phyloP scores from a whole-genome alignment of 495 filamentous ascomycete genomes.

The Penicillium maclennaniae region DNA sequence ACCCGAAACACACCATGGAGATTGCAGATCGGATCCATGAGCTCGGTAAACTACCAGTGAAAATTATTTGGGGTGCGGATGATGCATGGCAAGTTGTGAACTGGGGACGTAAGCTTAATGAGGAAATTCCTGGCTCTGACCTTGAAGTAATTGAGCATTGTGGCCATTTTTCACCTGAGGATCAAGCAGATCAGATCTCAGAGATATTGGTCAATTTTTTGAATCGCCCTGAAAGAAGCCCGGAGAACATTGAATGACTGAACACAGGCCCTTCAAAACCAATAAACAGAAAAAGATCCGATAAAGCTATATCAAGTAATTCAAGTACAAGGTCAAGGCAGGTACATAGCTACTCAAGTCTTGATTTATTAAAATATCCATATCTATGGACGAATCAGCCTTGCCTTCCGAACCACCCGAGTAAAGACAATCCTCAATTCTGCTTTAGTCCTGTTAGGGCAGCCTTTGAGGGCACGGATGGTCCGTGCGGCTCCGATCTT shows the following conservation, averaged over 20 bases:
- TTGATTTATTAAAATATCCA: neutral
- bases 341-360: no score
- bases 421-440: neutral
- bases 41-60: slow-evolving; percentile 7
- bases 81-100: slow-evolving; percentile 13
- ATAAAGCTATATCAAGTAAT: no score
- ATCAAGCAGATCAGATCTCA: slow-evolving; percentile 8
- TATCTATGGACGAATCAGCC: neutral
- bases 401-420: neutral
- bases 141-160: slow-evolving; percentile 7
- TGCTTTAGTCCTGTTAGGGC: slow-evolving; percentile 18
- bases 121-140: slow-evolving; percentile 8
- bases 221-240: neutral
- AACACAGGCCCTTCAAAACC: no score
- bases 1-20: slow-evolving; percentile 14
- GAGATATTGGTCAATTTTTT: neutral
- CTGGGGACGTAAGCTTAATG: slow-evolving; percentile 10
- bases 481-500: slow-evolving; percentile 32
- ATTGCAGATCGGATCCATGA: slow-evolving; percentile 2
- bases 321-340: no score
- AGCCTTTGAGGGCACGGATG: slow-evolving; percentile 21
- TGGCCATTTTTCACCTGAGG: slow-evolving; percentile 13
- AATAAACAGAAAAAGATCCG: no score
- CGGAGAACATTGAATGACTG: no score
- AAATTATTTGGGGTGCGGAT: slow-evolving; percentile 12